phyloP scores from a whole-genome alignment of 2,329 filamentous ascomycete species.

The Fusarium tuaranense region DNA sequence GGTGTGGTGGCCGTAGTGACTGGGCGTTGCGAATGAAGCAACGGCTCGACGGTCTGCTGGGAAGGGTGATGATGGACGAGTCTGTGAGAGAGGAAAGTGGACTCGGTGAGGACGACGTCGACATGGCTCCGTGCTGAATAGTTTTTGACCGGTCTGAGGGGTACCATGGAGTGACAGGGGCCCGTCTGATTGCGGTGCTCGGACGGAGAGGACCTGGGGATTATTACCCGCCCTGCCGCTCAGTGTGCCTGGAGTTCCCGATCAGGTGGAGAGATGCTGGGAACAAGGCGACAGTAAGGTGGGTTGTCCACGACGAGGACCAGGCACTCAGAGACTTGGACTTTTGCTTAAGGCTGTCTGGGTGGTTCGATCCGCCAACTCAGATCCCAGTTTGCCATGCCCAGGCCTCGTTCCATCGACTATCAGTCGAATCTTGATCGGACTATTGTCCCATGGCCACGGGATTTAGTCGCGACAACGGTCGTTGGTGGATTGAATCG shows the following conservation, averaged over 20 bases:
- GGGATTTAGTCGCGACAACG: slow-evolving; percentile 36
- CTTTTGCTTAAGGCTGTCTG: slow-evolving; percentile 22
- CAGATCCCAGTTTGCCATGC: slow-evolving; percentile 27
- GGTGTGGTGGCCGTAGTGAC: slow-evolving; percentile 47
- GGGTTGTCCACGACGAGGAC: slow-evolving; percentile 20
- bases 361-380: slow-evolving; percentile 38
- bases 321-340: slow-evolving; percentile 20
- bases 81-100: slow-evolving; percentile 52
- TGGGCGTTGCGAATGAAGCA: slow-evolving; percentile 45
- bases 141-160: slow-evolving; percentile 57
- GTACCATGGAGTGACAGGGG: slow-evolving; percentile 50
- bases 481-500: slow-evolving; percentile 39
- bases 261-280: slow-evolving; percentile 38
- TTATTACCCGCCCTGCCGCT: slow-evolving; percentile 40
- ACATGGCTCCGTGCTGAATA: slow-evolving; percentile 54
- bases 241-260: slow-evolving; percentile 42
- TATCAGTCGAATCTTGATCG: slow-evolving; percentile 38
- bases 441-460: slow-evolving; percentile 39
- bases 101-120: slow-evolving; percentile 55
- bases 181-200: slow-evolving; percentile 39
- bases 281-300: slow-evolving; percentile 22
- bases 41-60: slow-evolving; percentile 44
- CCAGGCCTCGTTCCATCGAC: slow-evolving; percentile 18
- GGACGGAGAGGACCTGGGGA: slow-evolving; percentile 35
- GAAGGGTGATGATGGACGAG: slow-evolving; percentile 51